A percentile compares a stretch with the other conserved stretches of the same genome.
Evolutionary conservation across 495 filamentous ascomycete species (phyloP).

Genomic region (Cudoniella acicularis): DNA sequence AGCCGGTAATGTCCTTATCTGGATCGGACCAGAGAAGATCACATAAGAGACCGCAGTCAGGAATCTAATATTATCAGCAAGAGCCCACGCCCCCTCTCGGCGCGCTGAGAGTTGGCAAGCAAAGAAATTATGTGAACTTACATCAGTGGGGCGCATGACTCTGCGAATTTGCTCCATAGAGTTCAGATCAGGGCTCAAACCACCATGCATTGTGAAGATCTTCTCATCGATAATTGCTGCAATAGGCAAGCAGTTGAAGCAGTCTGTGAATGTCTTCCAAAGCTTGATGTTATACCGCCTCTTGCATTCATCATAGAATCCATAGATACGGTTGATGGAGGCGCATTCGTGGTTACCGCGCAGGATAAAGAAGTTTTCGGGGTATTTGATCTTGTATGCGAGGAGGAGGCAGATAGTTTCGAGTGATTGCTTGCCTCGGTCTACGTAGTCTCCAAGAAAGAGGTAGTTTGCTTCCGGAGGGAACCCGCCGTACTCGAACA

Average conservation of each 20-base stretch:
- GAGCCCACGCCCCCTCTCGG: slow-evolving; percentile 32
- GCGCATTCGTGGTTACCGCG: slow-evolving; percentile 99
- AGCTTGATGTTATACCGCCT: slow-evolving; percentile 99
- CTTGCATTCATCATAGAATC: slow-evolving; percentile 99
- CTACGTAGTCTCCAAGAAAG: slow-evolving; percentile 98
- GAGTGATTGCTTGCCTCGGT: slow-evolving; percentile 98
- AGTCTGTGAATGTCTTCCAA: slow-evolving; percentile 99
- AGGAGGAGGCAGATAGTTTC: slow-evolving; percentile 98
- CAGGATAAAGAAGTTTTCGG: slow-evolving; percentile 99
- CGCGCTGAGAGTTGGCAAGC: slow-evolving; percentile 32
- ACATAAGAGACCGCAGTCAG: slow-evolving; percentile 95
- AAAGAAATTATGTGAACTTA: slow-evolving; percentile 49
- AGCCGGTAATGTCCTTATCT: slow-evolving; percentile 99
- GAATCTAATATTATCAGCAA: slow-evolving; percentile 72
- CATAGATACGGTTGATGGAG: slow-evolving; percentile 99
- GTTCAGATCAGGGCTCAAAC: slow-evolving; percentile 94
- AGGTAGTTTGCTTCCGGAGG: slow-evolving; percentile 99
- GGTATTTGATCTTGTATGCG: slow-evolving; percentile 99
- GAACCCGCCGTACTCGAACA: slow-evolving; percentile 99
- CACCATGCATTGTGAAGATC: slow-evolving; percentile 99
- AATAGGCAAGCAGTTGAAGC: slow-evolving; percentile 99
- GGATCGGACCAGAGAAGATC: slow-evolving; percentile 98
- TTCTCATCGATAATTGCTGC: slow-evolving; percentile 99
- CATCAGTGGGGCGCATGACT: slow-evolving; percentile 98
- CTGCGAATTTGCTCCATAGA: slow-evolving; percentile 99